A percentile compares a stretch with the other conserved stretches of the same genome.
These are phyloP conservation scores for Sporothrix protearum DNA, from an alignment of 2,329 filamentous ascomycete genomes.

Conservation along the genomic window DNA sequence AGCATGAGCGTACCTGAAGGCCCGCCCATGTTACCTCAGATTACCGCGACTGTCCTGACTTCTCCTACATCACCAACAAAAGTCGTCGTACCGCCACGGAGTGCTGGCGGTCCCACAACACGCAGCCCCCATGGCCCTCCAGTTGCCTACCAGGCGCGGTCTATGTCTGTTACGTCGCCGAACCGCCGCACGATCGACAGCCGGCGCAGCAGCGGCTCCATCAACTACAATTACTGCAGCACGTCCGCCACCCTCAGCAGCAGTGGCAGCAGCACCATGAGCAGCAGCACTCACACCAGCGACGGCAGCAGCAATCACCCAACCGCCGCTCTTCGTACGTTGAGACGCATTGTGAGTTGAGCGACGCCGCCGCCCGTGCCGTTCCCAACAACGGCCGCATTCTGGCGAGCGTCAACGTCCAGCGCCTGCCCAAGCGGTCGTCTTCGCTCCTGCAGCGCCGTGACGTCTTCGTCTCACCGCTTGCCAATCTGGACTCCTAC, in stretches of 20 bases:
- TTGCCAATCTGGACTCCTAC: constrained; percentile 22
- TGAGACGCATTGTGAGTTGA: neutral
- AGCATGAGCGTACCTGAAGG: constrained; percentile 16
- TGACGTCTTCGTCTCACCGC: constrained; percentile 25
- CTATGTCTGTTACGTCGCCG: constrained; percentile 11
- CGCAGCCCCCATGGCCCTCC: constrained; percentile 10
- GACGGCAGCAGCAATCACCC: neutral
- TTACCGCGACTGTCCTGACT: neutral
- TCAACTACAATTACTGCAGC: constrained; percentile 19
- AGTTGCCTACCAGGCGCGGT: constrained; percentile 5
- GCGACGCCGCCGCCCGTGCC: neutral
- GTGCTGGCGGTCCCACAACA: neutral
- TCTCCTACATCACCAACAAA: neutral
- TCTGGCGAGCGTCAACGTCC: constrained; percentile 19
- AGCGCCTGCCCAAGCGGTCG: constrained; percentile 26
- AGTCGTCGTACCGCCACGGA: neutral
- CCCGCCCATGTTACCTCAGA: neutral
- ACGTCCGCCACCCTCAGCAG: constrained; percentile 19
- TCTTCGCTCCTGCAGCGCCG: constrained; percentile 29
- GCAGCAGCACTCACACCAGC: constrained; percentile 15
- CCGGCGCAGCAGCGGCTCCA: constrained; percentile 18
- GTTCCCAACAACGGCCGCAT: constrained; percentile 4
- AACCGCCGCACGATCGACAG: constrained; percentile 14
- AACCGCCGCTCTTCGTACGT: neutral
- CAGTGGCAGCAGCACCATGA: constrained; percentile 20